Conservation (phyloP, 768 basidiomycete species). For the Russula ochroleuca region DNA sequence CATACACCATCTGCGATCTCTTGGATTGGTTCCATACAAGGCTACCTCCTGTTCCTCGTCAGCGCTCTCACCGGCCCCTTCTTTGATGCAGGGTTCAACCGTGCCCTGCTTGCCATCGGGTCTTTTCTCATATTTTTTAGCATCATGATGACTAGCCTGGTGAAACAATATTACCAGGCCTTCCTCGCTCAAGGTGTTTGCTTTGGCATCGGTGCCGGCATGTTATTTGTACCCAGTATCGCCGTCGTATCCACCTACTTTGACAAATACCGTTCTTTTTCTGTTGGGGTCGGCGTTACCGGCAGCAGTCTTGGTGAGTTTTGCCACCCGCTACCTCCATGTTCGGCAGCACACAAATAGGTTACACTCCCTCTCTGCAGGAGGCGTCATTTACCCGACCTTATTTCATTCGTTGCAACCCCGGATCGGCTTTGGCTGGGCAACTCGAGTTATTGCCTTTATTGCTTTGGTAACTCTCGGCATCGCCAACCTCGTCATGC, state of each 20-base stretch:
- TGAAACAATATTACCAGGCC: conserved; percentile 33
- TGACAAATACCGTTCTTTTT: conserved; percentile 38
- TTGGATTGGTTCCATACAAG: conserved; percentile 30
- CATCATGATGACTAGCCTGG: conserved; percentile 26
- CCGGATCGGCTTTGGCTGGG: conserved; percentile 31
- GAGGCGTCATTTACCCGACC: conserved; percentile 32
- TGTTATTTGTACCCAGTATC: conserved; percentile 44
- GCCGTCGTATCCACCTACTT: conserved; percentile 46
- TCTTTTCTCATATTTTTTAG: conserved; percentile 27
- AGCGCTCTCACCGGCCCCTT: conserved; percentile 23
- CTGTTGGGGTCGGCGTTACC: conserved; percentile 43
- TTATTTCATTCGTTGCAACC: conserved; percentile 32
- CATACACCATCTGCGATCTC: conserved; percentile 25
- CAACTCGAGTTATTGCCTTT: conserved; percentile 32
- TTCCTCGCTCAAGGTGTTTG: conserved; percentile 46
- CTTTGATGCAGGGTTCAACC: conserved; percentile 29
- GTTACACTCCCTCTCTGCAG: background rate
- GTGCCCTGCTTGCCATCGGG: conserved; percentile 23
- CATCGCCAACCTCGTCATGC: conserved; percentile 28
- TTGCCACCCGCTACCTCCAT: background rate
- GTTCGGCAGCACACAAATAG: background rate
- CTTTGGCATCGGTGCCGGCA: conserved; percentile 41
- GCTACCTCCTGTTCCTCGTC: conserved; percentile 24
- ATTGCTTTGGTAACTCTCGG: conserved; percentile 29
- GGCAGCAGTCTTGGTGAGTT: conserved; percentile 34